Evolutionary conservation across 1,284 basidiomycete species (phyloP).

Genomic region (Apiotrichum akiyoshidainum): DNA sequence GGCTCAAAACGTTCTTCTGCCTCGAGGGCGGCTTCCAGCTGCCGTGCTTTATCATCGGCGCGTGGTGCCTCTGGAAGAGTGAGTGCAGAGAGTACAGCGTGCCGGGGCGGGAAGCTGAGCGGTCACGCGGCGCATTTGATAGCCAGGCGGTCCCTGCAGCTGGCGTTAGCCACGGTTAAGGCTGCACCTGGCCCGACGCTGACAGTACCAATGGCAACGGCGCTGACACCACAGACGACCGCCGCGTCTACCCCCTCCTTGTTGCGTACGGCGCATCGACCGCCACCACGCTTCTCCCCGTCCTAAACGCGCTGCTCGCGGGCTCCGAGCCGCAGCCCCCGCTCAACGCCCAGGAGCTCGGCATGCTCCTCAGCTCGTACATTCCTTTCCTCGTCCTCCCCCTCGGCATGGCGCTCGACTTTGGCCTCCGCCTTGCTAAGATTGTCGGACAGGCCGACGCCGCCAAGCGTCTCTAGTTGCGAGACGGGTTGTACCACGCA

Average conservation of each 20-base stretch:
- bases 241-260: constrained; percentile 52
- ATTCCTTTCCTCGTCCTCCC: constrained; percentile 72
- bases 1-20: constrained; percentile 41
- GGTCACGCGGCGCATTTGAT: no score
- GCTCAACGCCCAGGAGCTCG: constrained; percentile 44
- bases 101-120: no score
- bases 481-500: no score
- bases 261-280: constrained; percentile 73
- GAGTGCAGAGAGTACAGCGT: constrained; percentile 21
- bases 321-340: constrained; percentile 37
- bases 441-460: constrained; percentile 24
- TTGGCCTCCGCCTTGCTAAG: constrained; percentile 50
- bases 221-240: constrained; percentile 31
- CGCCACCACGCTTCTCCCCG: constrained; percentile 70
- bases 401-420: constrained; percentile 67
- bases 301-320: constrained; percentile 60
- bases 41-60: constrained; percentile 68
- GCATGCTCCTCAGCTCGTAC: constrained; percentile 66
- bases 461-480: constrained; percentile 15
- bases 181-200: no score
- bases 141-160: no score
- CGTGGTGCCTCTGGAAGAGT: constrained; percentile 65
- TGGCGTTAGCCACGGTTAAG: no score
- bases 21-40: constrained; percentile 63
- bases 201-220: no score